phyloP scores from a whole-genome alignment of 257 asterid genomes.

The Paulownia fortunei region DNA sequence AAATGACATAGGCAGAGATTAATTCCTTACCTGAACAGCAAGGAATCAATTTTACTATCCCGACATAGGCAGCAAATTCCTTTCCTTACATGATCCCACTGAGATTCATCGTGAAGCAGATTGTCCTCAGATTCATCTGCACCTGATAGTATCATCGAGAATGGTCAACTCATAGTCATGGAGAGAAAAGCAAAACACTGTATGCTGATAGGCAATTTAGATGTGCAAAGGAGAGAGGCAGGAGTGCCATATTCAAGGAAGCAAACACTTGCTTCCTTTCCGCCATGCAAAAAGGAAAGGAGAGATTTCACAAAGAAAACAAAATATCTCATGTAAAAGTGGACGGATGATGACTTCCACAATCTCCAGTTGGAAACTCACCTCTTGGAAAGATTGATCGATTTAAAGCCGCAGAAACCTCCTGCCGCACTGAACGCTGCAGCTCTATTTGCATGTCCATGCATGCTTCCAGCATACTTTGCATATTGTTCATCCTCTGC shows the following conservation, averaged over 20 bases:
- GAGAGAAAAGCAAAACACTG: too few relatives aligned
- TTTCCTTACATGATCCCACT: constrained; percentile 63
- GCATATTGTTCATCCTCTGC: constrained; percentile 79
- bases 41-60: constrained; percentile 60
- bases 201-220: too few relatives aligned
- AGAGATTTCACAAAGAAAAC: not conserved
- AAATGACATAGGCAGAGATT: not conserved
- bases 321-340: not conserved
- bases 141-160: constrained; percentile 5
- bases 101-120: constrained; percentile 43
- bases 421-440: constrained; percentile 75
- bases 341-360: not conserved
- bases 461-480: constrained; percentile 86
- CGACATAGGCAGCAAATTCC: constrained; percentile 79
- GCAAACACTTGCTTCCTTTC: not conserved
- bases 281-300: not conserved
- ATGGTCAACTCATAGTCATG: not conserved
- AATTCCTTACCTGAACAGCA: constrained; percentile 69
- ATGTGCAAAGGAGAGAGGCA: not conserved
- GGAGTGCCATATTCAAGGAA: not conserved
- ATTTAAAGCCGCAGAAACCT: constrained; percentile 83
- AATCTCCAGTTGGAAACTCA: constrained; percentile 16
- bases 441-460: constrained; percentile 87
- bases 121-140: constrained; percentile 38
- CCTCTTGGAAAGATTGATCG: constrained; percentile 59